Evolutionary conservation across 2,329 filamentous ascomycete species (phyloP).

Genomic region (Diaporthe sp.): DNA sequence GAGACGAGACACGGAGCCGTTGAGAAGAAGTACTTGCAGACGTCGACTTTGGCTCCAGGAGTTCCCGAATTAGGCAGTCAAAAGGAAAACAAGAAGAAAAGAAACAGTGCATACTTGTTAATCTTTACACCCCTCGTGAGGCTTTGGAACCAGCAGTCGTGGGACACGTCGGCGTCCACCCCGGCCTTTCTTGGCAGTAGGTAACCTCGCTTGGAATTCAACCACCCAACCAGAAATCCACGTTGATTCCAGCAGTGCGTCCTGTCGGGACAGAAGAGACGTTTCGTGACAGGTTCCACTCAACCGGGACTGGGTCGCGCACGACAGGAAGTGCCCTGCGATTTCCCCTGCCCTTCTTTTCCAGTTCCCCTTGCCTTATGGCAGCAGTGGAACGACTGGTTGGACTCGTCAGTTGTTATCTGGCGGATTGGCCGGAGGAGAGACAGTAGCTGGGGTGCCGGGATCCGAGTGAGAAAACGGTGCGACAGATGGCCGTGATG

Average conservation of each 20-base stretch:
- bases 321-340: background rate
- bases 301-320: constrained; percentile 16
- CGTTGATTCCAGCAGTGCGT: background rate
- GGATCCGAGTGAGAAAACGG: background rate
- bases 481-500: background rate
- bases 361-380: background rate
- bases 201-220: constrained; percentile 4
- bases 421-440: background rate
- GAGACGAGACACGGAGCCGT: background rate
- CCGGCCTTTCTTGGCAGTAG: constrained; percentile 1
- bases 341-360: background rate
- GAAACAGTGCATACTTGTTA: background rate
- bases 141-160: constrained; percentile 12
- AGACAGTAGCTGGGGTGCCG: background rate
- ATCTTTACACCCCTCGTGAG: background rate
- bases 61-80: background rate
- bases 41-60: background rate
- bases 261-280: background rate
- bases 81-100: background rate
- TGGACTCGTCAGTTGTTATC: background rate
- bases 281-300: constrained; percentile 28
- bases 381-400: background rate
- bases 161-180: constrained; percentile 15
- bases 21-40: background rate
- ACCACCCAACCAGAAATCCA: background rate